phyloP scores from a whole-genome alignment of 169 alveolate species.

The Plasmodium vivax region DNA sequence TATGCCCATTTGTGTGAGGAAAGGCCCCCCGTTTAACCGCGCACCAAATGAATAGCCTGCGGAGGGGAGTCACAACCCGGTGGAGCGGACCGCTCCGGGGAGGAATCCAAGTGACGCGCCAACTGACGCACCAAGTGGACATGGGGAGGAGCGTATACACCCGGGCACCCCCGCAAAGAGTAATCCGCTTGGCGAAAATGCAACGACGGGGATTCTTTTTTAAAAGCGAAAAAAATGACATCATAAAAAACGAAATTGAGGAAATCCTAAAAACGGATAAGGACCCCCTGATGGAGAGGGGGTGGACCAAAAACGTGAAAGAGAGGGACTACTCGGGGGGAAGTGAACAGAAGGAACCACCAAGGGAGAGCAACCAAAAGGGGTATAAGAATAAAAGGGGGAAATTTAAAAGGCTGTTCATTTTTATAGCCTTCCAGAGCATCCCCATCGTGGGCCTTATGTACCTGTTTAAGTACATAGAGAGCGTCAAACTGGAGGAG shows the following conservation, averaged over 20 bases:
- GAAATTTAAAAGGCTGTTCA: conserved; percentile 43
- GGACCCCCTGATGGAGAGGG: background rate
- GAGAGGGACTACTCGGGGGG: background rate
- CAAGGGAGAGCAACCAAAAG: background rate
- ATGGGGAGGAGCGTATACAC: background rate
- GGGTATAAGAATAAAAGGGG: conserved; percentile 12
- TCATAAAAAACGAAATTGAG: conserved; percentile 56
- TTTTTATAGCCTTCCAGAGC: conserved; percentile 59
- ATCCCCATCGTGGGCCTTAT: conserved; percentile 52
- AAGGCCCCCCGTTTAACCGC: background rate
- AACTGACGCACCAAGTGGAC: background rate
- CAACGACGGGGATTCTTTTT: conserved; percentile 26
- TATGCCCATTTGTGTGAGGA: background rate
- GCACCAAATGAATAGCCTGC: background rate
- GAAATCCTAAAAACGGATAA: conserved; percentile 37
- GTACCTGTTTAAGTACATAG: conserved; percentile 59
- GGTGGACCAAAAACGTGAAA: background rate
- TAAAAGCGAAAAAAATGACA: conserved; percentile 38
- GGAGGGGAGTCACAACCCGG: background rate
- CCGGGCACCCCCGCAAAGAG: background rate
- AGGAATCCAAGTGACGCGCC: background rate
- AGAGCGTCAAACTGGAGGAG: conserved; percentile 36
- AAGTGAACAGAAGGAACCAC: background rate
- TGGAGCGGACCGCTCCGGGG: background rate
- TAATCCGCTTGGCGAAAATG: background rate